Evolutionary conservation across 2,329 filamentous ascomycete genomes (phyloP), one percentile per base, ranked within the genome.

Genomic region (Alternaria novae-zelandiae): DNA sequence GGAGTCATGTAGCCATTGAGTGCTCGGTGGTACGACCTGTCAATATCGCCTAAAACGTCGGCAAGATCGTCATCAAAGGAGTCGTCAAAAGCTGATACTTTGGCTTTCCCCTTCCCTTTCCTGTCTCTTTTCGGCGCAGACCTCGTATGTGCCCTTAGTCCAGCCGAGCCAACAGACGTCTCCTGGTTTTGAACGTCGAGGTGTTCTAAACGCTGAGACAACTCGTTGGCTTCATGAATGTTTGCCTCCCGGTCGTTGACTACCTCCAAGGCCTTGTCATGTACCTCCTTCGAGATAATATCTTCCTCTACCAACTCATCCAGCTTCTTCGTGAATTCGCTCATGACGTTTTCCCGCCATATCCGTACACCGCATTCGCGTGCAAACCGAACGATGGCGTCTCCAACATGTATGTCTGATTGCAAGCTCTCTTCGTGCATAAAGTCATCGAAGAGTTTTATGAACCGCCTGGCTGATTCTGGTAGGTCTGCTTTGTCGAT

Each of bases 371-470:
- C 59, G 21, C 77, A 64, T 30, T 68, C 65, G n/a, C 72, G 69
- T 5, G 71, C 67, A 44, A 84, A 84, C 2, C 83, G 76, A 8
- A 83, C 67, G 0, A 83, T 41, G 2, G 79, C 76, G 26, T 82
- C 80, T 23, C 77, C 71, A 0, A 76, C 61, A 41, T 81, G 74
- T 6, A 72, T 43, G 23, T 80, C 77, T 5, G 73, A 75, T 1
- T 73, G 68, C 5, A 81, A 58, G 25, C 73, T 69, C 59, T 84
- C 82, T 7, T 73, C 64, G 36, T 75, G 69, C 60, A 83, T 71
- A 55, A 80, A 78, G 2, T 61, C 65, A 53, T 84, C 80, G 41
- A 77, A 81, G 13, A 73, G 55, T 26, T 71, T 73, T 32, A 81
- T 70, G 61, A 84, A 82, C 0, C 70, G 69, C 43, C 73, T 74